A percentile compares a stretch with the other conserved stretches of the same genome.
phyloP scores from a whole-genome alignment of 2,329 filamentous ascomycete genomes.

The Cladophialophora immunda region DNA sequence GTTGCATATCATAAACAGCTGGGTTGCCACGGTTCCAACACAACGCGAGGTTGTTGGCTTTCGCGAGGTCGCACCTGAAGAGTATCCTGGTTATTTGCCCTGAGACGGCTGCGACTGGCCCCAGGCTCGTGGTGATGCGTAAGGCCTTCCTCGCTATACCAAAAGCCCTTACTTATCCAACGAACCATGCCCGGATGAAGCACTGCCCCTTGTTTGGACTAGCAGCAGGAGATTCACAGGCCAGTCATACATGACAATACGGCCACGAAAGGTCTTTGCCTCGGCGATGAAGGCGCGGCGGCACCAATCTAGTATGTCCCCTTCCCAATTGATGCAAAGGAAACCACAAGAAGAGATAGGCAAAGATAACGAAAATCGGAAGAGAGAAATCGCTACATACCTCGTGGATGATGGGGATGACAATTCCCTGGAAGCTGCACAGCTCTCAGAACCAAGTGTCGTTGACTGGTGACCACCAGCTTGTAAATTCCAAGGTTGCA shows the following conservation, averaged over 20 bases:
- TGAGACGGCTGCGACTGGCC: background rate
- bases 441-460: background rate
- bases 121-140: background rate
- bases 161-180: background rate
- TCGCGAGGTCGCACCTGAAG: background rate
- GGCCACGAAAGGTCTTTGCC: background rate
- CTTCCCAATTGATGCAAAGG: background rate
- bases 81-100: background rate
- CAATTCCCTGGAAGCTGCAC: background rate
- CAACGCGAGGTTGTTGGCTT: background rate
- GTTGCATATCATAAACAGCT: background rate
- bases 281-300: background rate
- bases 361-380: background rate
- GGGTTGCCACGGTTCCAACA: background rate
- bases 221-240: background rate
- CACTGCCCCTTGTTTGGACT: background rate
- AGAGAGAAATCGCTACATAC: background rate
- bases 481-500: background rate
- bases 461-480: background rate
- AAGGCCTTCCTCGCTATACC: background rate
- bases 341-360: background rate
- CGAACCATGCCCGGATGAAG: background rate
- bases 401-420: background rate
- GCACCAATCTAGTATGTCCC: background rate
- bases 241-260: background rate